Evolutionary conservation across 2,329 filamentous ascomycete genomes (phyloP).

Genomic region (Hansfordia pulvinata): DNA sequence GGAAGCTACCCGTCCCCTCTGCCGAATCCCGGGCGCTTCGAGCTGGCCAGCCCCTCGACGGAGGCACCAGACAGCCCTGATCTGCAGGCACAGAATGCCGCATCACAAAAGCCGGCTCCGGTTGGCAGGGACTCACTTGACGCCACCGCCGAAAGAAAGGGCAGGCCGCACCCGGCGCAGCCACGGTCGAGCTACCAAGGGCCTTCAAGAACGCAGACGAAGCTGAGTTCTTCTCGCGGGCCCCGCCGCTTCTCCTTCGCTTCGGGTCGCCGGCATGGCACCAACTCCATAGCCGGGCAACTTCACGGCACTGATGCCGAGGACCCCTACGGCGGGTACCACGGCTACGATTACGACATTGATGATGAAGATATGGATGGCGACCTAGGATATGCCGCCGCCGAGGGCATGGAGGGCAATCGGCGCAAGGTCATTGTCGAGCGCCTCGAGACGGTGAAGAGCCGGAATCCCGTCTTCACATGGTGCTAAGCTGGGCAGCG

Average conservation of each 20-base stretch:
- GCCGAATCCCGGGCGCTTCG: conserved; percentile 64
- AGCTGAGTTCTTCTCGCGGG: conserved; percentile 29
- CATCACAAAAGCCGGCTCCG: no score
- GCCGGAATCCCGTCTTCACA: conserved; percentile 87
- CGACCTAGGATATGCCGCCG: conserved; percentile 86
- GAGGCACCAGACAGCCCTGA: no score
- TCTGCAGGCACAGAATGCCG: no score
- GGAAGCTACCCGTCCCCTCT: conserved; percentile 50
- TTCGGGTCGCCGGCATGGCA: conserved; percentile 31
- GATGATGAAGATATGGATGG: conserved; percentile 74
- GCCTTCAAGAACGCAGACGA: conserved; percentile 24
- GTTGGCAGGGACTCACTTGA: no score
- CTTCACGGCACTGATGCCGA: conserved; percentile 34
- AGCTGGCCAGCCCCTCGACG: conserved; percentile 39
- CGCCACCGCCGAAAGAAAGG: no score
- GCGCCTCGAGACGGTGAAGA: conserved; percentile 88
- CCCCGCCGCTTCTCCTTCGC: conserved; percentile 42
- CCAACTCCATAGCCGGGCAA: conserved; percentile 37
- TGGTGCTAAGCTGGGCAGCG: no score
- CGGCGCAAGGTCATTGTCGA: conserved; percentile 94
- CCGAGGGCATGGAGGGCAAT: conserved; percentile 84
- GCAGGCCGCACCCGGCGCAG: no score
- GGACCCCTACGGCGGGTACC: no score
- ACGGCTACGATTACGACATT: conserved; percentile 20
- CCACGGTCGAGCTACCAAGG: conserved; percentile 25